Evolutionary conservation across 257 asterid genomes (phyloP).

Genomic region (Anisodus acutangulus): DNA sequence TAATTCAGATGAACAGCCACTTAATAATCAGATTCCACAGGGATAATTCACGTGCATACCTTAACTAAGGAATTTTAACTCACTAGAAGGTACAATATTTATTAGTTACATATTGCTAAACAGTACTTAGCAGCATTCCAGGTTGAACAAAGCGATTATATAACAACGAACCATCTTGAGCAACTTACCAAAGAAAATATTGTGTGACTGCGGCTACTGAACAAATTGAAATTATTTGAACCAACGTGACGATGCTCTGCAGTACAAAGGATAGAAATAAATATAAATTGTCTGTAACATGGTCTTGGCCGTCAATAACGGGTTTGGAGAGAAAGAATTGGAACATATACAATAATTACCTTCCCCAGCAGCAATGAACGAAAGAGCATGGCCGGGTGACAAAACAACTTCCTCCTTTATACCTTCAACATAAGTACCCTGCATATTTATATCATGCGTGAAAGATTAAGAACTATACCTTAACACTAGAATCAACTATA

Average conservation of each 20-base stretch:
- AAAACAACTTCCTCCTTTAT: constrained; percentile 98
- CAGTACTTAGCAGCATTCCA: constrained; percentile 5
- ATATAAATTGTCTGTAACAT: background rate
- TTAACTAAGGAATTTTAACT: background rate
- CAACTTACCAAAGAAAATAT: constrained; percentile 83
- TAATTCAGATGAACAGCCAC: background rate
- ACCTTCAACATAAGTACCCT: constrained; percentile 99
- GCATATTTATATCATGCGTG: constrained; percentile 33
- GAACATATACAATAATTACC: constrained; percentile 49
- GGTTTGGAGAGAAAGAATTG: background rate
- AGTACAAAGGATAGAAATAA: constrained; percentile 40
- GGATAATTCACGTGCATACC: background rate
- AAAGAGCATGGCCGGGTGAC: constrained; percentile 99
- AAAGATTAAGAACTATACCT: constrained; percentile 15
- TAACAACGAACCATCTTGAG: constrained; percentile 9
- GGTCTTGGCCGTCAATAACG: background rate
- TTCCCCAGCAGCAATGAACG: constrained; percentile 99
- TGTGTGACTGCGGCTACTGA: constrained; percentile 99
- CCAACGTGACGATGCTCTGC: constrained; percentile 99
- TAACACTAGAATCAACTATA: constrained; percentile 20
- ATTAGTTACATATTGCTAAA: background rate
- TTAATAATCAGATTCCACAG: background rate
- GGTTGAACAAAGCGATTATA: constrained; percentile 20
- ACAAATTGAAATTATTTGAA: constrained; percentile 92
- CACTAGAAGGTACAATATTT: background rate